Evolutionary conservation across 371 early-diverging fungal genomes (phyloP).

Genomic region (Mucor piriformis): DNA sequence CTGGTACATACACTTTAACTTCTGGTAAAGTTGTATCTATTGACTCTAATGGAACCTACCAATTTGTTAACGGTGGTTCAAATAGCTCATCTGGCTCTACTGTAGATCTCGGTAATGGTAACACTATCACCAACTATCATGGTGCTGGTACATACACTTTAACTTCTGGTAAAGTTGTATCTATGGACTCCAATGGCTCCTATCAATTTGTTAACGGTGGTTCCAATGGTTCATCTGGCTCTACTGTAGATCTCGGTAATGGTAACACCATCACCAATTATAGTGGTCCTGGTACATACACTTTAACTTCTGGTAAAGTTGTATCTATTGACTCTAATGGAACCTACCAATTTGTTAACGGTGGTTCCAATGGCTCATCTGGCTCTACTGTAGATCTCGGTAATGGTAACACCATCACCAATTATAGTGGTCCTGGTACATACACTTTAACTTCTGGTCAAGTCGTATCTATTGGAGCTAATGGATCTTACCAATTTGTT

Average conservation of each 20-base stretch:
- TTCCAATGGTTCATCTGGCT: too few relatives aligned
- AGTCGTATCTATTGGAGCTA: background rate
- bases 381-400: background rate
- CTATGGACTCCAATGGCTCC: background rate
- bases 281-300: too few relatives aligned
- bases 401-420: background rate
- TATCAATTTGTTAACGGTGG: background rate
- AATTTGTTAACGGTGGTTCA: background rate
- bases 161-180: too few relatives aligned
- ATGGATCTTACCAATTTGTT: background rate
- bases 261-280: too few relatives aligned
- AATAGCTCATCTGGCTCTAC: too few relatives aligned
- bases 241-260: too few relatives aligned
- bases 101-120: too few relatives aligned
- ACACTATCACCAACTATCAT: background rate
- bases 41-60: background rate
- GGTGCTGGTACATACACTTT: background rate
- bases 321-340: too few relatives aligned
- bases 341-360: too few relatives aligned
- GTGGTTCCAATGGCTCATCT: too few relatives aligned
- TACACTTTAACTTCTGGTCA: constrained; percentile 2
- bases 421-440: constrained; percentile 5
- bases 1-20: constrained; percentile 6
- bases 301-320: too few relatives aligned
- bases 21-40: constrained; percentile 6